Evolutionary conservation across 2,329 filamentous ascomycete species (phyloP).

Genomic region (Cylindrodendrum hubeiense): DNA sequence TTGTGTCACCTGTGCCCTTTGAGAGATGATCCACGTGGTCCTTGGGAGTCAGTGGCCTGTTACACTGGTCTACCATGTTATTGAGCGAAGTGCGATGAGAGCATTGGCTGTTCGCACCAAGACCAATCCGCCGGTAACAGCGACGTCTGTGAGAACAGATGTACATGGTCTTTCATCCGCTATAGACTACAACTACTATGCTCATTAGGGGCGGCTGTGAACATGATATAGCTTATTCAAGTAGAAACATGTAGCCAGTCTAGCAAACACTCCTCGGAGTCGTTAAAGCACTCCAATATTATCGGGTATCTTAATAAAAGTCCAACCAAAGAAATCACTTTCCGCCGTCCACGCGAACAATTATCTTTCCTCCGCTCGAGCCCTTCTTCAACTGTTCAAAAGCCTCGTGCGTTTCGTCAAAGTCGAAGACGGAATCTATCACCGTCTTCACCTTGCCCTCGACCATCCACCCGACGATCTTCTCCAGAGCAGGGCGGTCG

Average conservation of each 20-base stretch:
- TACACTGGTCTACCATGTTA: neutral
- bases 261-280: neutral
- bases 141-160: neutral
- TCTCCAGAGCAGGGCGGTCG: conserved; percentile 58
- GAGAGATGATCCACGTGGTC: neutral
- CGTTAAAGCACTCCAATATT: neutral
- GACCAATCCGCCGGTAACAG: neutral
- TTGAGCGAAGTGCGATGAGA: neutral
- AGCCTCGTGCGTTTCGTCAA: conserved; percentile 68
- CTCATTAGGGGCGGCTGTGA: neutral
- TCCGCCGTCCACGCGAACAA: conserved; percentile 49
- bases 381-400: conserved; percentile 70
- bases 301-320: conserved; percentile 20
- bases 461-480: conserved; percentile 66
- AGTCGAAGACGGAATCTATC: conserved; percentile 67
- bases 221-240: neutral
- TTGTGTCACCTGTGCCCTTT: neutral
- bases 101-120: neutral
- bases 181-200: neutral
- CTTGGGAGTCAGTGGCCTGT: neutral
- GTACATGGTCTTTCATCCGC: neutral
- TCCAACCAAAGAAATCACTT: conserved; percentile 4
- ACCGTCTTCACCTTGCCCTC: conserved; percentile 69
- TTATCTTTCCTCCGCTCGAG: conserved; percentile 71
- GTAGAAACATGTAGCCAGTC: neutral